Percentiles rank a stretch among this genome's conserved stretches.
Evolutionary conservation across 768 basidiomycete species (phyloP).

Genomic region (Tricholoma terreum): DNA sequence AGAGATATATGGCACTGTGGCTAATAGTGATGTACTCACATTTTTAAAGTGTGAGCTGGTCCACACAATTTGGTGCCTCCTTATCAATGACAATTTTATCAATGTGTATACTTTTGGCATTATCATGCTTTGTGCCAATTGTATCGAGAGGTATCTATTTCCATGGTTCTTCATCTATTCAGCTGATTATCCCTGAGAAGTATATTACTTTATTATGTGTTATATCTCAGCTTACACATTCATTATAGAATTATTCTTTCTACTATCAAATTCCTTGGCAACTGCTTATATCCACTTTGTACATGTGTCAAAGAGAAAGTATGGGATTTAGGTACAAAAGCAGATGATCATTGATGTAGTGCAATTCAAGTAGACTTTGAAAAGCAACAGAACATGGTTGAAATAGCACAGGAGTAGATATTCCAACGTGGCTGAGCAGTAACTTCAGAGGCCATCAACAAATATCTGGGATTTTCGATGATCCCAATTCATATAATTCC

Average conservation of each 20-base stretch:
- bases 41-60: slow-evolving; percentile 32
- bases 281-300: no score
- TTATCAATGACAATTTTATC: slow-evolving; percentile 24
- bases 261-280: background rate
- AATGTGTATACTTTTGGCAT: slow-evolving; percentile 27
- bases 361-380: slow-evolving; percentile 10
- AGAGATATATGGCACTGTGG: slow-evolving; percentile 1
- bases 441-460: background rate
- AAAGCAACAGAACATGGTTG: background rate
- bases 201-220: background rate
- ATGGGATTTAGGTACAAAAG: slow-evolving; percentile 22
- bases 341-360: slow-evolving; percentile 12
- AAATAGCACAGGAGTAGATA: background rate
- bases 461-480: background rate
- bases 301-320: slow-evolving; percentile 13
- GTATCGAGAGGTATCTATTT: slow-evolving; percentile 25
- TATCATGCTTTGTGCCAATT: slow-evolving; percentile 27
- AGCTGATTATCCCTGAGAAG: slow-evolving; percentile 32
- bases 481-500: background rate
- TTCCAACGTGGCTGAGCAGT: no score
- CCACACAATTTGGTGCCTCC: slow-evolving; percentile 26
- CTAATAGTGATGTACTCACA: slow-evolving; percentile 19
- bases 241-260: background rate
- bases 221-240: background rate
- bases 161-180: slow-evolving; percentile 31